Percentiles rank a stretch among this genome's conserved stretches.
phyloP scores from a whole-genome alignment of 495 filamentous ascomycete species.

The Aspergillus diversus region DNA sequence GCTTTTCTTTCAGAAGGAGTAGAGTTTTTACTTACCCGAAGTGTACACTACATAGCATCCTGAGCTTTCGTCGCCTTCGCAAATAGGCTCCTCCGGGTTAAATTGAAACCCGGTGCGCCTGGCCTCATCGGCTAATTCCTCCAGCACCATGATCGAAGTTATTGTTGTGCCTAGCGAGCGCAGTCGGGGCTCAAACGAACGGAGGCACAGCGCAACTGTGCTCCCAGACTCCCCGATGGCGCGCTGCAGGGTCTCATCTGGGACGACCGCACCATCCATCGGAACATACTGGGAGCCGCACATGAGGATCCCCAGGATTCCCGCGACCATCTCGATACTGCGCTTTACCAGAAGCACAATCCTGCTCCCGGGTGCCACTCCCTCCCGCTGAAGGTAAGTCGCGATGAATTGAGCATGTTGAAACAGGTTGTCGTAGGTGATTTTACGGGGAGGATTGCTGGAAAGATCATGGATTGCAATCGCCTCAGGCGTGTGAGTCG shows the following conservation, averaged over 20 bases:
- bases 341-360: conserved; percentile 8
- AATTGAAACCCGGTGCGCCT: background rate
- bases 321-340: conserved; percentile 16
- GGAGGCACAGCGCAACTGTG: conserved; percentile 8
- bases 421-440: conserved; percentile 13
- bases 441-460: background rate
- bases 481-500: background rate
- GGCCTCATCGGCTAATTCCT: conserved; percentile 2
- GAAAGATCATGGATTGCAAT: conserved; percentile 10
- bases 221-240: conserved; percentile 9
- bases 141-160: conserved; percentile 8
- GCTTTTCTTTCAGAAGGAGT: background rate
- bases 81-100: conserved; percentile 2
- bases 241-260: conserved; percentile 10
- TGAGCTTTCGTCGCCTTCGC: conserved; percentile 5
- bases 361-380: conserved; percentile 5
- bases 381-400: background rate
- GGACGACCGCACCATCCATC: conserved; percentile 13
- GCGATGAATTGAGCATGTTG: conserved; percentile 12
- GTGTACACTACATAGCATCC: conserved; percentile 19
- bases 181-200: conserved; percentile 1
- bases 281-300: conserved; percentile 16
- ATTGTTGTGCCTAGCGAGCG: background rate
- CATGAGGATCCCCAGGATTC: conserved; percentile 15
- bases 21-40: conserved; percentile 3